These are phyloP conservation scores for Kurtzmaniella natalensis DNA, from an alignment of 1,139 yeast genomes.

Conservation along the genomic window DNA sequence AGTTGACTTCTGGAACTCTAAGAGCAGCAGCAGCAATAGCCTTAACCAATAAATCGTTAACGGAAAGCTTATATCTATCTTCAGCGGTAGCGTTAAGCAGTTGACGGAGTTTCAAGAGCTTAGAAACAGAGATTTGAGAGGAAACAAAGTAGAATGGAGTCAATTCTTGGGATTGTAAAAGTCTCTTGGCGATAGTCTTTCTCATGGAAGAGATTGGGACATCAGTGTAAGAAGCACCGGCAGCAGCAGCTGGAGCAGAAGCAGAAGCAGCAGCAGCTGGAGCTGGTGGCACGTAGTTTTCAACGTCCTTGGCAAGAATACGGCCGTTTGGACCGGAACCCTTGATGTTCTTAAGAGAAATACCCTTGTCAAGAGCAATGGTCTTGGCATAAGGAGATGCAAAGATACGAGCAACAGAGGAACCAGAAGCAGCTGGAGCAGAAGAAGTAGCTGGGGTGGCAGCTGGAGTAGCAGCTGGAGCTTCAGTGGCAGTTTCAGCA, in stretches of 20 bases:
- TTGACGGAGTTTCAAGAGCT: slow-evolving; percentile 87
- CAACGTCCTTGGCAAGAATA: slow-evolving; percentile 87
- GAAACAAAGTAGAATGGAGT: slow-evolving; percentile 93
- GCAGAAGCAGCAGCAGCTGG: slow-evolving; percentile 43
- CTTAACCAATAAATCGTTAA: slow-evolving; percentile 90
- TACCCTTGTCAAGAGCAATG: slow-evolving; percentile 89
- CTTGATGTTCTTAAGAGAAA: slow-evolving; percentile 75
- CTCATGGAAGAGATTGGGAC: slow-evolving; percentile 90
- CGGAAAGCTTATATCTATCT: slow-evolving; percentile 86
- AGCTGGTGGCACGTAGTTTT: slow-evolving; percentile 52
- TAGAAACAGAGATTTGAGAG: slow-evolving; percentile 79
- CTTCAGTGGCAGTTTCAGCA: slow-evolving; percentile 19
- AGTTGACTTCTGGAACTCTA: slow-evolving; percentile 91
- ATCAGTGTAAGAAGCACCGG: slow-evolving; percentile 66
- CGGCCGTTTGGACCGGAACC: slow-evolving; percentile 97
- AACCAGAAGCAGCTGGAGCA: slow-evolving; percentile 15
- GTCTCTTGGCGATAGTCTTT: slow-evolving; percentile 86
- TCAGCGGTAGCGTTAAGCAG: slow-evolving; percentile 82
- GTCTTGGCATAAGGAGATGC: slow-evolving; percentile 96
- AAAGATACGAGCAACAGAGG: slow-evolving; percentile 60
- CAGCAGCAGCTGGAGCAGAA: slow-evolving; percentile 43
- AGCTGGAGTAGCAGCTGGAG: slow-evolving; percentile 24
- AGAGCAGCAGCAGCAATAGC: slow-evolving; percentile 87
- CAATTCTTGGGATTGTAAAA: slow-evolving; percentile 77
- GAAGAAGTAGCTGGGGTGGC: slow-evolving; percentile 24